phyloP scores from a whole-genome alignment of 805 yeast species.

The Spathaspora boniae region DNA sequence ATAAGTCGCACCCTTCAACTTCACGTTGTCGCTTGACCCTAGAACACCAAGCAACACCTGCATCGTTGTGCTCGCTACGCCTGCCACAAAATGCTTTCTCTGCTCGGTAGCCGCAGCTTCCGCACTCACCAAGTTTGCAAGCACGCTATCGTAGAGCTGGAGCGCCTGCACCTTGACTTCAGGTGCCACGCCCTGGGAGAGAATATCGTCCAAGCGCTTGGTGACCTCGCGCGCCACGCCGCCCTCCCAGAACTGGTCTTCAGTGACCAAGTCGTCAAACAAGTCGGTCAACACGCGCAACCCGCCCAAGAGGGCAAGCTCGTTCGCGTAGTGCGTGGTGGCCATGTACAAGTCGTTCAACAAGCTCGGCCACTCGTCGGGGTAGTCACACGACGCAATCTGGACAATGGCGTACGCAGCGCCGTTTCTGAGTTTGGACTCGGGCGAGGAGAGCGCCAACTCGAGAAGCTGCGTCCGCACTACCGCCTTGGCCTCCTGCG shows the following conservation, averaged over 20 bases:
- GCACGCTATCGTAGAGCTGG: constrained; percentile 49
- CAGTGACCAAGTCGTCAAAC: constrained; percentile 81
- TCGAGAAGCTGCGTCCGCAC: constrained; percentile 51
- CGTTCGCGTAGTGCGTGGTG: constrained; percentile 28
- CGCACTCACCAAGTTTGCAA: constrained; percentile 50
- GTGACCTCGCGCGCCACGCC: constrained; percentile 60
- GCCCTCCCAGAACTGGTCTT: constrained; percentile 78
- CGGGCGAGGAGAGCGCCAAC: constrained; percentile 40
- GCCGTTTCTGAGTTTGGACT: constrained; percentile 60
- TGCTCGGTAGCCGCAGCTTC: constrained; percentile 38
- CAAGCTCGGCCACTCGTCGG: constrained; percentile 92
- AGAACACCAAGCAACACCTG: too few species aligned
- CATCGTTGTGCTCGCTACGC: constrained; percentile 18
- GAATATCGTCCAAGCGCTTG: constrained; percentile 44
- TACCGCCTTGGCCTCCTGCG: constrained; percentile 46
- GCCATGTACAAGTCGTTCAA: constrained; percentile 44
- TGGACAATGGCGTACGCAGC: constrained; percentile 76
- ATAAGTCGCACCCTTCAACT: constrained; percentile 26
- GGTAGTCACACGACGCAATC: constrained; percentile 85
- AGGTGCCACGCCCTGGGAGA: constrained; percentile 25
- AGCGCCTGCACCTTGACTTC: constrained; percentile 40
- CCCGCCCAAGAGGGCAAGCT: constrained; percentile 47
- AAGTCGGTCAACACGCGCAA: constrained; percentile 66
- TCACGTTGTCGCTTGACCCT: constrained; percentile 16
- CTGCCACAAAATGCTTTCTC: constrained; percentile 35